phyloP scores from a whole-genome alignment of 1,139 yeast genomes.

The Arxiozyma telluris region DNA sequence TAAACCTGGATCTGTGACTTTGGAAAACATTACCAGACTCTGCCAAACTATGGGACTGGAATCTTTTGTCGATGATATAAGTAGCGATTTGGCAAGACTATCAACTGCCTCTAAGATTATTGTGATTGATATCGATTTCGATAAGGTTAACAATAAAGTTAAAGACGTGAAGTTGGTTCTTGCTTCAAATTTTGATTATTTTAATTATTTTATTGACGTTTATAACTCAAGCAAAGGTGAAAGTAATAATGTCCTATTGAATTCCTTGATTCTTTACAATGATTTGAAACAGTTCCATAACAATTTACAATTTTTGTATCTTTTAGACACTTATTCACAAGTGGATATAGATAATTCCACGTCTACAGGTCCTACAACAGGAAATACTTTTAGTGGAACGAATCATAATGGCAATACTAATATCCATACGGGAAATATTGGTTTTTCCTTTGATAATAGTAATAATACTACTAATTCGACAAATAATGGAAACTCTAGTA shows the following conservation, averaged over 20 bases:
- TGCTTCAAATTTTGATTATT: constrained; percentile 31
- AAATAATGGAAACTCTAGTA: not conserved
- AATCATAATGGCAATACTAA: not conserved
- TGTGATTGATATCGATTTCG: constrained; percentile 32
- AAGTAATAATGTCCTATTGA: constrained; percentile 23
- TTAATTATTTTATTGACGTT: constrained; percentile 18
- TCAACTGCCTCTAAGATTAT: constrained; percentile 32
- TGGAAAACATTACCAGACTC: constrained; percentile 29
- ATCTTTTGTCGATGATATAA: constrained; percentile 30
- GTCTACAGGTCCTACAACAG: constrained; percentile 2
- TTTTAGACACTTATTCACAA: constrained; percentile 27
- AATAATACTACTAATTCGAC: not conserved
- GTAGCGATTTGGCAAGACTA: constrained; percentile 20
- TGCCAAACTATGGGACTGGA: constrained; percentile 31
- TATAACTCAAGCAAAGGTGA: constrained; percentile 14
- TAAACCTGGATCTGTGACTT: constrained; percentile 29
- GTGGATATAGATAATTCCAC: constrained; percentile 18
- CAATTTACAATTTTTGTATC: constrained; percentile 26
- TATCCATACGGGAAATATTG: not conserved
- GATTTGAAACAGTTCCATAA: constrained; percentile 27
- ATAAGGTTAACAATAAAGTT: constrained; percentile 20
- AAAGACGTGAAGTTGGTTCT: constrained; percentile 30
- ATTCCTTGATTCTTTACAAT: constrained; percentile 22
- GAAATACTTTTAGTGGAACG: not conserved
- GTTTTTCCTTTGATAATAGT: not conserved